Percentiles rank a stretch among this genome's conserved stretches.
These are phyloP conservation scores for Chondrostereum purpureum DNA, from an alignment of 1,284 basidiomycete species.

Conservation along the genomic window DNA sequence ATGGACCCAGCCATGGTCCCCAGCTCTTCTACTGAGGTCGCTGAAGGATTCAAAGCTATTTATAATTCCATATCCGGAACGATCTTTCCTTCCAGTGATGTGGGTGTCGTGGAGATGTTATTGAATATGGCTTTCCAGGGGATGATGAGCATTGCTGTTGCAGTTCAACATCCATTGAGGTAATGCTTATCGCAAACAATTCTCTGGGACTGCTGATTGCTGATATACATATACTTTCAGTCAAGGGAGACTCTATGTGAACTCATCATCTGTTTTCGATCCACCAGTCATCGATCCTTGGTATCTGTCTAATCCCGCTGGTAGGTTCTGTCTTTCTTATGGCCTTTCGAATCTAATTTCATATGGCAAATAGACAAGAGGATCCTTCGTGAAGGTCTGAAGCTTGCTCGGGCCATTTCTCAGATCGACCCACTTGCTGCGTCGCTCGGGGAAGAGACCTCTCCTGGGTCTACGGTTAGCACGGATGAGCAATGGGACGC, in stretches of 20 bases:
- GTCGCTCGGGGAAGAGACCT: conserved; percentile 28
- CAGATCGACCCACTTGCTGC: conserved; percentile 31
- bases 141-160: conserved; percentile 53
- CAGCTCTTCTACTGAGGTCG: conserved; percentile 40
- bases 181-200: conserved; percentile 14
- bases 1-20: conserved; percentile 32
- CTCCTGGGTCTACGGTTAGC: conserved; percentile 31
- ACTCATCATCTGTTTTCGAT: conserved; percentile 21
- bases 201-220: background rate
- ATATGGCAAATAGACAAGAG: conserved; percentile 5
- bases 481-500: conserved; percentile 41
- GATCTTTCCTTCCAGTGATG: conserved; percentile 31
- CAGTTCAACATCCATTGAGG: conserved; percentile 62
- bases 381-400: conserved; percentile 33
- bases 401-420: conserved; percentile 41
- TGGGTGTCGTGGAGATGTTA: conserved; percentile 60
- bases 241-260: conserved; percentile 30
- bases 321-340: conserved; percentile 4
- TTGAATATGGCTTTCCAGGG: conserved; percentile 46
- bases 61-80: conserved; percentile 41
- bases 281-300: conserved; percentile 10
- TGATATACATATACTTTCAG: conserved; percentile 12
- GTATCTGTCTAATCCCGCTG: conserved; percentile 9
- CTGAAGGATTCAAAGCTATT: conserved; percentile 58
- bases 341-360: background rate